These are phyloP conservation scores for Apiospora koreana DNA, from an alignment of 2,329 filamentous ascomycete genomes.

Conservation along the genomic window DNA sequence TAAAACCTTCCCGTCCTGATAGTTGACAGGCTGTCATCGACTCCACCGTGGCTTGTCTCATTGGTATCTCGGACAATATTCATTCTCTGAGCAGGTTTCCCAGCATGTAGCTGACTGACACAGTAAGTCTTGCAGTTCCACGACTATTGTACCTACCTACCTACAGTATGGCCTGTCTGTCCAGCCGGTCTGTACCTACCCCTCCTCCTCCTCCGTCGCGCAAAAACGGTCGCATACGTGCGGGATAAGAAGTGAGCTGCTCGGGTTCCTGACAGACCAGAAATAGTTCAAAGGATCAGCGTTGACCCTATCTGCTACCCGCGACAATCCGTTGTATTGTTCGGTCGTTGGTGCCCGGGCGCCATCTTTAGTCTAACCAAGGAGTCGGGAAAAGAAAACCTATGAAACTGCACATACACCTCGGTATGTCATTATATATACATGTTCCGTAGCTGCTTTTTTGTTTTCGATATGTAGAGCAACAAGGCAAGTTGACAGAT, in stretches of 20 bases:
- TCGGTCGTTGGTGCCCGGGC: not conserved
- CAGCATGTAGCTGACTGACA: not conserved
- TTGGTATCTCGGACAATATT: not conserved
- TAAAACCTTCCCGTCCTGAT: not conserved
- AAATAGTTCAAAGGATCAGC: constrained; percentile 4
- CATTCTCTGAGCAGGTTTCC: not conserved
- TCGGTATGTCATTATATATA: not conserved
- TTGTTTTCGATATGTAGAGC: not conserved
- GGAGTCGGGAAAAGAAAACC: constrained; percentile 3
- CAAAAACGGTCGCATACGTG: not conserved
- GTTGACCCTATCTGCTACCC: not conserved
- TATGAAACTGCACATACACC: not conserved
- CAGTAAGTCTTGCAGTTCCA: not conserved
- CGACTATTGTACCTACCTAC: too few species aligned
- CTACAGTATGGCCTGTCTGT: too few species aligned
- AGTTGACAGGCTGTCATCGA: not conserved
- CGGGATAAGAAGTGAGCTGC: not conserved
- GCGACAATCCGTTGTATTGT: not conserved
- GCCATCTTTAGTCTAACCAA: not conserved
- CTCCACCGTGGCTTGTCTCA: not conserved
- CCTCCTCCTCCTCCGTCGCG: not conserved
- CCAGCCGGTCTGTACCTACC: not conserved
- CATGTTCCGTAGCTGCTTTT: not conserved
- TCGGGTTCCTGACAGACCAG: not conserved
- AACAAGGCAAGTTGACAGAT: not conserved